Evolutionary conservation across 768 basidiomycete species (phyloP), one percentile per base, ranked within the genome.

Genomic region (Mycena belliarum): DNA sequence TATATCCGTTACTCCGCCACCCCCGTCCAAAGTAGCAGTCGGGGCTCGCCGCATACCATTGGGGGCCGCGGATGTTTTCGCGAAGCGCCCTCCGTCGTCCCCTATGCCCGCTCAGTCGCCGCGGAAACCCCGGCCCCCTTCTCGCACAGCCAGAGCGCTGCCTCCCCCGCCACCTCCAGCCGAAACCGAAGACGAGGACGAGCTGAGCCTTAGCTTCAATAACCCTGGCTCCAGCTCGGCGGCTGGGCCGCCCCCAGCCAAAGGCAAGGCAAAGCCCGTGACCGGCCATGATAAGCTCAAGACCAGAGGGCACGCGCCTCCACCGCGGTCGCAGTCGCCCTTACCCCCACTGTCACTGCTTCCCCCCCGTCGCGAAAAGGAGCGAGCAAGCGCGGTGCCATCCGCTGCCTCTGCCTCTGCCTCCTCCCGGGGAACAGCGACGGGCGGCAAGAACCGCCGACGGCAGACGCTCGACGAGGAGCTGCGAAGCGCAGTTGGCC

Each of bases 401-500:
- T 60, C 62, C 8, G 41, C 44, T 21, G 62, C 54, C 1, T 63
- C 44, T 21, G 62, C 54, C 1, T 63, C 61, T 5, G 20, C 54
- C 29, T 63, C 62, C 11, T 59, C 62, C 24, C 62, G 54, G 24
- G 53, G 53, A 18, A 54, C 59, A 29, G 53, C 18, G 8, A 46
- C 52, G 4, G 52, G 40, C 16, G 21, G 33, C 49, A 71, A 59
- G 33, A 57, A 42, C 25, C 72, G 59, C 58, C 71, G 74, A n/a
- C 78, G 82, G 38, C 74, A 76, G 58, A 90, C 88, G 4, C 75
- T 91, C 5, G 86, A 90, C 47, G 81, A 89, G 61, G 90, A 92
- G 68, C 59, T 91, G 16, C 79, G 78, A 15, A 70, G 68, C 52
- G 85, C 82, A 3, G 59, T 72, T 35, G 63, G 57, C 28, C 60